Evolutionary conservation across 2,329 filamentous ascomycete species (phyloP), one percentile per base, ranked within the genome.

Genomic region (Paecilomyces fulvus): DNA sequence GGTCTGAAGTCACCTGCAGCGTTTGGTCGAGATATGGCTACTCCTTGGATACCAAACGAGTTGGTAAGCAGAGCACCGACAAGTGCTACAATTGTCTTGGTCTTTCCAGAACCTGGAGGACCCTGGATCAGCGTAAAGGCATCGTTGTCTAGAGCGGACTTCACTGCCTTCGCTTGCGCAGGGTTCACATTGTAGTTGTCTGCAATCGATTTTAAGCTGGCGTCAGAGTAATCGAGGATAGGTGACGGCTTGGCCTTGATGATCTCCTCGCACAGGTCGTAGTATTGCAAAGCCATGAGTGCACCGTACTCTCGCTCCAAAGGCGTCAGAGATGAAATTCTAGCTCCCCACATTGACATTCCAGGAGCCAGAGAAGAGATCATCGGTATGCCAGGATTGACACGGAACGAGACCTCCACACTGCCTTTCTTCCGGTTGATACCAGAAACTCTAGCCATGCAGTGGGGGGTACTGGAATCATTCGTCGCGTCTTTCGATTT

Each of bases 41-140:
- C 77, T 8, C 77, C 80, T 46, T 76, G 75, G 14, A 70, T 73
- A 53, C 77, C 75, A 54, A 83, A 79, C 52, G 64, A 78, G 43
- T 83, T 81, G 5, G 85, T 88, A 49, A 96, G 73, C 14, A 99
- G 78, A 37, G 90, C 89, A 33, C 94, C 94, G 23, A 97, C 92
- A 79, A 99, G 95, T 30, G 92, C 94, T 56, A 95, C 84, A 59
- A 99, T 99, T 0, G 94, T 99, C 72, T 99, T 99, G 0, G 94
- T 99, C 76, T 99, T 99, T 67, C 92, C 94, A 3, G 94, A 96
- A 71, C 94, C 94, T 1, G 94, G 94, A 53, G 94, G 94, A 55
- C 90, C 94, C 75, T 99, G 94, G 64, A 99, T 91, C 59, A 99
- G 78, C 2, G 94, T 97, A 68, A 99, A 99, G 0, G 90, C 95